Evolutionary conservation across 768 basidiomycete genomes (phyloP).

Genomic region (Tricholoma terreum): DNA sequence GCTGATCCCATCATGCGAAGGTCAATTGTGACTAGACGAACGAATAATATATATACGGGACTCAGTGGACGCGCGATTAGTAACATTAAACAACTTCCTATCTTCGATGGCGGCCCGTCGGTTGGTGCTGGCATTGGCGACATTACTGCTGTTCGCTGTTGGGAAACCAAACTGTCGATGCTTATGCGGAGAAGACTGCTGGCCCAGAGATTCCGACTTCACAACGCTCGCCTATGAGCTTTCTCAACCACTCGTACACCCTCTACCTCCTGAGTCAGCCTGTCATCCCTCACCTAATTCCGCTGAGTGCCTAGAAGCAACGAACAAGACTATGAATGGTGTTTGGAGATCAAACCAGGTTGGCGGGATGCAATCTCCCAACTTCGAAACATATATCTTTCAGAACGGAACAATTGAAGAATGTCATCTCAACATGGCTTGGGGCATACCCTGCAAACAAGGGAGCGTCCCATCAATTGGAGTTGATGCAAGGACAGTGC

Average conservation of each 20-base stretch:
- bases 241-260: slow-evolving; percentile 42
- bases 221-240: slow-evolving; percentile 11
- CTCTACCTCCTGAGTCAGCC: slow-evolving; percentile 33
- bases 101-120: too few species aligned
- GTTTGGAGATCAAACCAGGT: slow-evolving; percentile 37
- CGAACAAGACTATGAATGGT: slow-evolving; percentile 25
- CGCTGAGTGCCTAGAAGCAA: slow-evolving; percentile 34
- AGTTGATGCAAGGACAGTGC: slow-evolving; percentile 34
- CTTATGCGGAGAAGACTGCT: background rate
- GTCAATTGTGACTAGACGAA: too few species aligned
- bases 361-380: slow-evolving; percentile 34
- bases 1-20: too few species aligned
- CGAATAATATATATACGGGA: too few species aligned
- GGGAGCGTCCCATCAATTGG: slow-evolving; percentile 38
- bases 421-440: slow-evolving; percentile 46
- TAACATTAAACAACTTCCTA: too few species aligned
- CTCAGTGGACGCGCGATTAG: too few species aligned
- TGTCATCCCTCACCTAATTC: slow-evolving; percentile 37
- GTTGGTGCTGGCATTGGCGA: too few species aligned
- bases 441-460: slow-evolving; percentile 38
- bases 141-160: too few species aligned
- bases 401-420: slow-evolving; percentile 44
- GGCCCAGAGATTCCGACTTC: background rate
- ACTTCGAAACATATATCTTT: slow-evolving; percentile 28
- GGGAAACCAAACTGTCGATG: background rate